Percentiles rank a stretch among this genome's conserved stretches.
phyloP scores from a whole-genome alignment of 352 stramenopile species.

The Globisporangium lucens region DNA sequence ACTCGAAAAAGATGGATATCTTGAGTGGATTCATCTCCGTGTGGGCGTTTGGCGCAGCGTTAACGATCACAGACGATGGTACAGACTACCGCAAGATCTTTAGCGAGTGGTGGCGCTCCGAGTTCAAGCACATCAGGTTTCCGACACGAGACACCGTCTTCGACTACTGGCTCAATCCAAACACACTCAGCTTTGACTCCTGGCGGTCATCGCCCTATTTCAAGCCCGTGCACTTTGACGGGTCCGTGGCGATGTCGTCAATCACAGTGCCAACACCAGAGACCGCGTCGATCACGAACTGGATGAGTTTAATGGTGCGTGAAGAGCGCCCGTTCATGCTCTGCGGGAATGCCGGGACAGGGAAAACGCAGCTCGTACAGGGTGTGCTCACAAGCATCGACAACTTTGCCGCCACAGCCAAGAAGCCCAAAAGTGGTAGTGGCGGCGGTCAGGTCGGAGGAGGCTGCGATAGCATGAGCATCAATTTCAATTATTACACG shows the following conservation, averaged over 20 bases:
- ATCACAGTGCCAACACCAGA: conserved; percentile 93
- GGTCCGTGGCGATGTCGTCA: conserved; percentile 68
- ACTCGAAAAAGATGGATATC: conserved; percentile 72
- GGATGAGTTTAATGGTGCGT: conserved; percentile 92
- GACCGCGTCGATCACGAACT: conserved; percentile 91
- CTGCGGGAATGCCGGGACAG: conserved; percentile 88
- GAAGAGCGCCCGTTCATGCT: conserved; percentile 93
- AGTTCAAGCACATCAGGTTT: conserved; percentile 95
- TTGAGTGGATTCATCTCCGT: conserved; percentile 91
- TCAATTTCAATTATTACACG: conserved; percentile 89
- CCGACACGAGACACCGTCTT: conserved; percentile 94
- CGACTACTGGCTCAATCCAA: conserved; percentile 95
- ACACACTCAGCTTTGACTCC: conserved; percentile 86
- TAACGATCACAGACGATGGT: conserved; percentile 91
- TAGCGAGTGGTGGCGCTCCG: conserved; percentile 91
- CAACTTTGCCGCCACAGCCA: conserved; percentile 23
- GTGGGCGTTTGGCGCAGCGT: conserved; percentile 89
- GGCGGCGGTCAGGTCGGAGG: conserved; percentile 22
- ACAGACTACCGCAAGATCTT: conserved; percentile 93
- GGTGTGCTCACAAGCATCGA: conserved; percentile 67
- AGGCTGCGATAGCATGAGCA: conserved; percentile 51
- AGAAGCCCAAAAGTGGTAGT: conserved; percentile 13
- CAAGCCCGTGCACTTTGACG: conserved; percentile 71
- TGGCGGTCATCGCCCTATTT: conserved; percentile 94
- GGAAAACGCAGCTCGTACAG: conserved; percentile 93